A percentile compares a stretch with the other conserved stretches of the same genome.
Evolutionary conservation across 2,329 filamentous ascomycete species (phyloP).

Genomic region (Arthroderma uncinatum): DNA sequence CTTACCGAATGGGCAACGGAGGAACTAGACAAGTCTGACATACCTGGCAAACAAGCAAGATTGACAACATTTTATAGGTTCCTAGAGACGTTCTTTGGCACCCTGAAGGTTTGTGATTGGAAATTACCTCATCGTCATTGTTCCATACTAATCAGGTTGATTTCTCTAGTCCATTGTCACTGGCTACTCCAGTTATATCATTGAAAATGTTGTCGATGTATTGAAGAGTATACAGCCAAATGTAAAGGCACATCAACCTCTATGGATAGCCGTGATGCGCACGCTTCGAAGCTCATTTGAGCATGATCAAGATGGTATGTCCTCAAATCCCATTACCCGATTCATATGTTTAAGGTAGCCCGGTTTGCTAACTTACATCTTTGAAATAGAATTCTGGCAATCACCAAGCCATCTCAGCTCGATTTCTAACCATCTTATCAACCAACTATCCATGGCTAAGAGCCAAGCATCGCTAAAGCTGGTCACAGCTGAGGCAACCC

Average conservation of each 20-base stretch:
- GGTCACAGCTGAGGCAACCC: conserved; percentile 48
- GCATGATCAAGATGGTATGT: conserved; percentile 68
- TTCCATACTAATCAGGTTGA: conserved; percentile 1
- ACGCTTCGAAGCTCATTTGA: conserved; percentile 67
- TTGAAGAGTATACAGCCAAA: conserved; percentile 36
- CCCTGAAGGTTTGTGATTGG: conserved; percentile 50
- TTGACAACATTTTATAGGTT: conserved; percentile 73
- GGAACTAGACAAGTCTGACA: conserved; percentile 52
- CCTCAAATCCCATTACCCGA: neutral
- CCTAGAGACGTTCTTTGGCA: conserved; percentile 66
- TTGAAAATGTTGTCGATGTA: conserved; percentile 61
- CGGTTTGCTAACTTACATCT: conserved; percentile 1
- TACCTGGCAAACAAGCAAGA: conserved; percentile 47
- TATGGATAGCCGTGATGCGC: conserved; percentile 60
- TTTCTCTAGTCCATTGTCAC: conserved; percentile 66
- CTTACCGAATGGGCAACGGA: conserved; percentile 70
- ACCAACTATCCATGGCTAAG: conserved; percentile 48
- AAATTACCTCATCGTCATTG: neutral
- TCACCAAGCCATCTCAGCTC: conserved; percentile 72
- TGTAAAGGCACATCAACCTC: conserved; percentile 42
- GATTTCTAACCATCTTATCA: conserved; percentile 57
- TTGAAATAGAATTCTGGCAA: conserved; percentile 67
- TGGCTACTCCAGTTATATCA: conserved; percentile 72
- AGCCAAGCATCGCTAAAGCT: conserved; percentile 36
- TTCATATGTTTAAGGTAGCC: conserved; percentile 5